phyloP scores from a whole-genome alignment of 2,329 filamentous ascomycete species.

The Diaporthe helianthi region DNA sequence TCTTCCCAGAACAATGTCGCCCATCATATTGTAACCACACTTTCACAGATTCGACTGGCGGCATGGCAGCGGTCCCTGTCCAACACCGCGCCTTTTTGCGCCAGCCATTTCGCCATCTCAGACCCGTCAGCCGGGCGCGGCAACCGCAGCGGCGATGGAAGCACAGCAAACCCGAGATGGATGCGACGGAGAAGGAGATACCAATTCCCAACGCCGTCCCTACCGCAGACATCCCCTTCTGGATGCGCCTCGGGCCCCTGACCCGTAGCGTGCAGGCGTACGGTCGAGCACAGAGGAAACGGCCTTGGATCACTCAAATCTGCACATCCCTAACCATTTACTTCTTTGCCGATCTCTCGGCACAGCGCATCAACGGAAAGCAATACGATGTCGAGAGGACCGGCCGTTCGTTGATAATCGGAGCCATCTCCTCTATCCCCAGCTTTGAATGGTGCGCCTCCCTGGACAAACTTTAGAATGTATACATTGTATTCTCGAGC shows the following conservation, averaged over 20 bases:
- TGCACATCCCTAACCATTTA: slow-evolving; percentile 79
- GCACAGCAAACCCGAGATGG: slow-evolving; percentile 37
- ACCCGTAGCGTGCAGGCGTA: slow-evolving; percentile 66
- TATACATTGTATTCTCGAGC: background rate
- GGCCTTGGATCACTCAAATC: slow-evolving; percentile 83
- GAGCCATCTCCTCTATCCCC: slow-evolving; percentile 76
- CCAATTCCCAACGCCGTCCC: slow-evolving; percentile 52
- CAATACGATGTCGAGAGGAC: slow-evolving; percentile 75
- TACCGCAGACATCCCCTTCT: slow-evolving; percentile 50
- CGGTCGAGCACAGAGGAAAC: slow-evolving; percentile 71
- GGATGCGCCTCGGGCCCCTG: slow-evolving; percentile 65
- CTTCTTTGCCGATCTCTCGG: slow-evolving; percentile 77
- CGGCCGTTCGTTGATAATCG: slow-evolving; percentile 75
- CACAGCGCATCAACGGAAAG: slow-evolving; percentile 71
- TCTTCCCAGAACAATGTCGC: background rate
- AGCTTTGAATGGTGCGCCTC: slow-evolving; percentile 77
- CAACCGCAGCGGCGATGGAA: slow-evolving; percentile 42
- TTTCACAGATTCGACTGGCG: background rate
- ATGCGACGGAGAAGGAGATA: slow-evolving; percentile 41
- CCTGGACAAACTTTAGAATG: no score
- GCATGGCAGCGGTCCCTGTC: slow-evolving; percentile 38
- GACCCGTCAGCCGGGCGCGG: slow-evolving; percentile 31
- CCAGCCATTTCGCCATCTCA: slow-evolving; percentile 40
- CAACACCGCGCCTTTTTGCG: slow-evolving; percentile 40
- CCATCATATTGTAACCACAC: background rate